These are phyloP conservation scores for Nepenthes mirabilis DNA, from an alignment of 148 eudicot genomes.

Conservation along the genomic window DNA sequence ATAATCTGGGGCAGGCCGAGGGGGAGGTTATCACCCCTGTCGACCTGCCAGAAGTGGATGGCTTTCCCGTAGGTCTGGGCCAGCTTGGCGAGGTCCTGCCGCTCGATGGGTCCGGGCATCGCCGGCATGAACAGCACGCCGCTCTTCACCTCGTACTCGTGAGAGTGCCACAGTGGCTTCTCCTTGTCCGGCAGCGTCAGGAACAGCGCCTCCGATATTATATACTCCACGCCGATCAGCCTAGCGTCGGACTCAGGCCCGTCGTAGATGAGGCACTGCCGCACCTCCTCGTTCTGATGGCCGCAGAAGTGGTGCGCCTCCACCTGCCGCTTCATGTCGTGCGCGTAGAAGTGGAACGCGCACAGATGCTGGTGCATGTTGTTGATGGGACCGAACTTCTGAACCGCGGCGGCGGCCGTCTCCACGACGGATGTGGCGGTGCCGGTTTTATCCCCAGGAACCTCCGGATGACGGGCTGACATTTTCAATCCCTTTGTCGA, in stretches of 20 bases:
- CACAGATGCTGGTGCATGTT: conserved; percentile 84
- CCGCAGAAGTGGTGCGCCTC: conserved; percentile 94
- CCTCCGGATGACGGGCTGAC: conserved; percentile 18
- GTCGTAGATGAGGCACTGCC: conserved; percentile 85
- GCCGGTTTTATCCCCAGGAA: conserved; percentile 59
- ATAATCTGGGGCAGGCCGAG: conserved; percentile 78
- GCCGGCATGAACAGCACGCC: conserved; percentile 74
- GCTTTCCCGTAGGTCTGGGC: conserved; percentile 72
- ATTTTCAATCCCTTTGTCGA: too few relatives aligned
- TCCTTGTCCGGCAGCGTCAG: conserved; percentile 59
- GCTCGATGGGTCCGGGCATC: conserved; percentile 49
- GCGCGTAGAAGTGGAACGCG: conserved; percentile 78
- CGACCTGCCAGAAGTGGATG: conserved; percentile 85
- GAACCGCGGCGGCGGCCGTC: conserved; percentile 56
- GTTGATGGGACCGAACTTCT: conserved; percentile 65
- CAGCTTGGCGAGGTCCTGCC: conserved; percentile 64
- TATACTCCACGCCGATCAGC: conserved; percentile 74
- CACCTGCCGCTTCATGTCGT: conserved; percentile 88
- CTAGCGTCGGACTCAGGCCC: conserved; percentile 51
- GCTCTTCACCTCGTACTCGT: conserved; percentile 84
- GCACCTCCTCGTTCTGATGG: conserved; percentile 76
- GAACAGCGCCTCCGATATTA: conserved; percentile 63
- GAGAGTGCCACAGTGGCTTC: conserved; percentile 81
- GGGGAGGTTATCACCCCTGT: conserved; percentile 64
- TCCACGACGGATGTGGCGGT: conserved; percentile 47